Evolutionary conservation across 139 green algal genomes (phyloP), one percentile per base, ranked within the genome.

Genomic region (Diplosphaera chodatii): DNA sequence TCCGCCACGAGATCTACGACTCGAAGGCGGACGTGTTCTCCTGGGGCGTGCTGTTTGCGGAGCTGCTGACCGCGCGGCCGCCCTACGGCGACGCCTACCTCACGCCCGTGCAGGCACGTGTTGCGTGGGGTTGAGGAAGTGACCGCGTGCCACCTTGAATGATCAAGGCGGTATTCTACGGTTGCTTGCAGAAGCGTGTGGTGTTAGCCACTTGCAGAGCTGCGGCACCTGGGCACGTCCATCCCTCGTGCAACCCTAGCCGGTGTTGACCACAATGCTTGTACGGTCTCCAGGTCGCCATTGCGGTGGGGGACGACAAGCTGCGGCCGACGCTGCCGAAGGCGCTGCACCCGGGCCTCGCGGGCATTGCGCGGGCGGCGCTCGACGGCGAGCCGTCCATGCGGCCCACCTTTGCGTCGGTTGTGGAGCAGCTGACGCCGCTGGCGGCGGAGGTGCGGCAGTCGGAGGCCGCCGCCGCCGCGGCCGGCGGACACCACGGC

Each of bases 21-120:
- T 76, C 59, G n/a, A 84, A 84, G 33, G 82, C 84, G 4, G 91
- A 97, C 68, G 86, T 94, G 2, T 97, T 85, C 87, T 88, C 75
- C 66, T 96, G 85, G 83, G 91, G 89, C 33, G 89, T 94, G 63
- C 34, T 94, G 77, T 77, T 90, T 25, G 80, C 78, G 3, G 91
- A 97, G 86, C 56, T 88, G 29, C 71, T 92, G 37, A 87, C 74
- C 0, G 71, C 83, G 67, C 55, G 74, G 30, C 68, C 80, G 59
- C 90, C 90, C 1, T 96, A 96, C 72, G 66, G 74, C 20, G 69
- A 84, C 69, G 82, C 76, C 0, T 89, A 88, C 82, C 56, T 91
- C 27, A 93, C 86, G 13, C 90, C 90, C 15, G 77, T 94, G 32
- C 90, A 95, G 82, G 79, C 92, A 1, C 64, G 78, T 1, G n/a